Conservation (phyloP, 2,329 filamentous ascomycete genomes). For the Magnaporthiopsis incrustans region DNA sequence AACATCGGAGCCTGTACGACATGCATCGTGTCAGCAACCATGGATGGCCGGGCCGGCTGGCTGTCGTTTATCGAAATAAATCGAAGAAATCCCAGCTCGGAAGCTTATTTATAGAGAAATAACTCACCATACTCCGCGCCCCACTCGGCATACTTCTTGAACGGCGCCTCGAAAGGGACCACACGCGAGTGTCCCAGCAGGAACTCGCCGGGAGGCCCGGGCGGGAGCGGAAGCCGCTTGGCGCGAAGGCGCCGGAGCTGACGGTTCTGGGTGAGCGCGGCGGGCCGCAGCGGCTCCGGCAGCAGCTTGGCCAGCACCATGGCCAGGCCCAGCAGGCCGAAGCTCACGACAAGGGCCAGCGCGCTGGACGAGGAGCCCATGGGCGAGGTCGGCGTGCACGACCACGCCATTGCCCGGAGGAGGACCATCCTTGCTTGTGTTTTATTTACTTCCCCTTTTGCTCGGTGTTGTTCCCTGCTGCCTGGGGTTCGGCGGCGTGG, state of each 20-base stretch:
- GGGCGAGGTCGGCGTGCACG: not conserved
- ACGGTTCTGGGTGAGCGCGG: not conserved
- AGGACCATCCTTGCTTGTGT: not conserved
- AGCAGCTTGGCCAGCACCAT: not conserved
- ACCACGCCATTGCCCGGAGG: not conserved
- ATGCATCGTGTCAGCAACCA: not conserved
- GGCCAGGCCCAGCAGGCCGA: not conserved
- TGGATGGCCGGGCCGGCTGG: too few relatives aligned
- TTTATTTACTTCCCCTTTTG: too few relatives aligned
- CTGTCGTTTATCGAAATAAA: too few relatives aligned
- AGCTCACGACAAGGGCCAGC: not conserved
- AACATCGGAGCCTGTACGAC: slow-evolving; percentile 16
- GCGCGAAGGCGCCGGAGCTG: too few relatives aligned
- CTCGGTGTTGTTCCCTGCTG: too few relatives aligned
- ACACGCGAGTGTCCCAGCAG: slow-evolving; percentile 30
- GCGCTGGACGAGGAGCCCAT: not conserved
- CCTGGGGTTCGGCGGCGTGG: too few relatives aligned
- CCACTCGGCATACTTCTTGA: slow-evolving; percentile 13
- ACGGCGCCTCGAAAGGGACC: slow-evolving; percentile 10
- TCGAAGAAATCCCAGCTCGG: not conserved
- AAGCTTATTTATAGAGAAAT: not conserved
- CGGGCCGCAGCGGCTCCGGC: not conserved
- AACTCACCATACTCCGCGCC: slow-evolving; percentile 9
- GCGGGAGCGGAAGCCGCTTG: slow-evolving; percentile 10
- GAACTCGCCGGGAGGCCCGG: slow-evolving; percentile 12